Percentiles rank a stretch among this genome's conserved stretches.
phyloP scores from a whole-genome alignment of 257 asterid species.

The Mitragyna speciosa region DNA sequence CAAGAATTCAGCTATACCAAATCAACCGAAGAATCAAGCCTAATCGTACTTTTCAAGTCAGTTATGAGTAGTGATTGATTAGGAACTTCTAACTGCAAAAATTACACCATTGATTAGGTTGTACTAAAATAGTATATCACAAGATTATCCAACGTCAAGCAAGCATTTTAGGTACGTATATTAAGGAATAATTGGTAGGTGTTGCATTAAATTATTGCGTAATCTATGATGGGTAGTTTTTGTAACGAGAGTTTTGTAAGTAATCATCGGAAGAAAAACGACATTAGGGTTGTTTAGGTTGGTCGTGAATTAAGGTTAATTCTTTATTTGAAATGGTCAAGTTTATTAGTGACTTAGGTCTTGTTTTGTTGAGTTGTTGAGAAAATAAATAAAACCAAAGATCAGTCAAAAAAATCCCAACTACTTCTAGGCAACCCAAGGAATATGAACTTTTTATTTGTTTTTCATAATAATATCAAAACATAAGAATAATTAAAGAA shows the following conservation, averaged over 20 bases:
- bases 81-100: conserved; percentile 21
- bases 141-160: conserved; percentile 22
- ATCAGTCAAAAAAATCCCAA: conserved; percentile 19
- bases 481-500: neutral
- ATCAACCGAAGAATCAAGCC: conserved; percentile 5
- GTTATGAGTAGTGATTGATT: conserved; percentile 20
- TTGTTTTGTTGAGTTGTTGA: conserved; percentile 32
- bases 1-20: conserved; percentile 5
- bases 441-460: neutral
- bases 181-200: conserved; percentile 26
- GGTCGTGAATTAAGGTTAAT: neutral
- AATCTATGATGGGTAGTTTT: neutral
- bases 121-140: conserved; percentile 5
- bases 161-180: conserved; percentile 30
- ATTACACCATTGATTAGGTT: conserved; percentile 17
- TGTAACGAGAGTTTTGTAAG: neutral
- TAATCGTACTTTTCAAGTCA: conserved; percentile 29
- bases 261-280: conserved; percentile 8
- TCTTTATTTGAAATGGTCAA: neutral
- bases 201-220: conserved; percentile 23
- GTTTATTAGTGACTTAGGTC: conserved; percentile 1
- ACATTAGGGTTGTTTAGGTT: neutral
- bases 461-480: neutral
- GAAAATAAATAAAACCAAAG: conserved; percentile 22
- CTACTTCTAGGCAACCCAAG: conserved; percentile 20